Conservation (phyloP, 2,329 filamentous ascomycete genomes). For the Fusarium liriodendri region DNA sequence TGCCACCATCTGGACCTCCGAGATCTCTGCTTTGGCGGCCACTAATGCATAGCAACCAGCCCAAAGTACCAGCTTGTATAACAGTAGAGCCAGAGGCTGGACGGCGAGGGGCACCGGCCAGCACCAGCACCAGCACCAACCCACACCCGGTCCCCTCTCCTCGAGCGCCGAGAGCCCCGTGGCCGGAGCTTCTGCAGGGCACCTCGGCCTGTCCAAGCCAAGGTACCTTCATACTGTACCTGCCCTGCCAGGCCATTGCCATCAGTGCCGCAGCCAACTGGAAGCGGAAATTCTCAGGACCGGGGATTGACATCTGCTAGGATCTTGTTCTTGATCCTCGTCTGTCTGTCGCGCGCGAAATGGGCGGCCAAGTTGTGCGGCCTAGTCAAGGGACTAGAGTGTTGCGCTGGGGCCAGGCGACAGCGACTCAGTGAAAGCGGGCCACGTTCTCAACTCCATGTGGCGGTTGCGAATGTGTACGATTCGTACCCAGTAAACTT, state of each 20-base stretch:
- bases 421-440: slow-evolving; percentile 45
- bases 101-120: slow-evolving; percentile 28
- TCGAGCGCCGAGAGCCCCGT: slow-evolving; percentile 32
- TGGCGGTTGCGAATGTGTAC: slow-evolving; percentile 40
- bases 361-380: slow-evolving; percentile 39
- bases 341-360: slow-evolving; percentile 41
- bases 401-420: slow-evolving; percentile 37
- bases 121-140: slow-evolving; percentile 13
- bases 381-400: slow-evolving; percentile 36
- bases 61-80: slow-evolving; percentile 38
- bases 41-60: slow-evolving; percentile 48
- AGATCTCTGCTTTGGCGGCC: slow-evolving; percentile 49
- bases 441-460: slow-evolving; percentile 46
- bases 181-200: slow-evolving; percentile 31
- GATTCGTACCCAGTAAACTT: slow-evolving; percentile 26
- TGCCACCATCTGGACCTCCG: slow-evolving; percentile 43
- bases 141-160: slow-evolving; percentile 31
- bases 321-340: slow-evolving; percentile 30
- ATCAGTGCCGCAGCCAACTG: slow-evolving; percentile 31
- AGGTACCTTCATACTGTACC: slow-evolving; percentile 9
- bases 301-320: slow-evolving; percentile 25
- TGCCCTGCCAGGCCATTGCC: slow-evolving; percentile 17
- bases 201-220: slow-evolving; percentile 28
- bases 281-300: slow-evolving; percentile 40
- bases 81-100: slow-evolving; percentile 27